Evolutionary conservation across 306 rosid species (phyloP), one percentile per base, ranked within the genome.

Genomic region (Parietaria judaica): DNA sequence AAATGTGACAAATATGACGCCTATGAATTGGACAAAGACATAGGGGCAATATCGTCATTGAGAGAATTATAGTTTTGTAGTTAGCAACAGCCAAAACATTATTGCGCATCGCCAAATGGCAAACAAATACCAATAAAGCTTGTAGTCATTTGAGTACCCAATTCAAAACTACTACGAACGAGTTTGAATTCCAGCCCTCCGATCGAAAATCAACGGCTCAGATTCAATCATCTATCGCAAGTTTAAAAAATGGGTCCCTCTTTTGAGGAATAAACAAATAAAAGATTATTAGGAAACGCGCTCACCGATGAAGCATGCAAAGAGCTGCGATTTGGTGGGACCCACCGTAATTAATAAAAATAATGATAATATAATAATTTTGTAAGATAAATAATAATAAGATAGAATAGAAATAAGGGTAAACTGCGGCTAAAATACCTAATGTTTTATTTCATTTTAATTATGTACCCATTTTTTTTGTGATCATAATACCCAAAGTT

Each of bases 151-250:
- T 23, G 31, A 23, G 31, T 14, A 66, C 63, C 58, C 60, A 43
- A 50, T 79, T 75, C 68, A 56, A 73, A 84, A 53, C 56, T 57
- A 4, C 50, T 10, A 4, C 13, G n/a, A 66, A 17, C 53, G 54
- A 46, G 66, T 78, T 79, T 53, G 69, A 80, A 77, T 74, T 7
- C 14, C 31, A 75, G 63, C 60, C 82, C 55, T 53, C n/a, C 1
- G 85, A 81, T 76, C 23, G 54, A 4, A 4, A 6, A 49, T 69
- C 61, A 61, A 85, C 88, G 90, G 87, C 63, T 58, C 34, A 51
- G 57, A 76, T 31, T 56, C 59, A 39, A 47, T 57, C 49, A 23
- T 67, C 52, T 4, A 41, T 52, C 70, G 6, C 66, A 64, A 72
- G 57, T 75, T 74, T 39, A 65, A 83, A 83, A 79, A 37, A 0